Evolutionary conservation across 2,329 filamentous ascomycete genomes (phyloP), one percentile per base, ranked within the genome.

Genomic region (Biscogniauxia mediterranea): DNA sequence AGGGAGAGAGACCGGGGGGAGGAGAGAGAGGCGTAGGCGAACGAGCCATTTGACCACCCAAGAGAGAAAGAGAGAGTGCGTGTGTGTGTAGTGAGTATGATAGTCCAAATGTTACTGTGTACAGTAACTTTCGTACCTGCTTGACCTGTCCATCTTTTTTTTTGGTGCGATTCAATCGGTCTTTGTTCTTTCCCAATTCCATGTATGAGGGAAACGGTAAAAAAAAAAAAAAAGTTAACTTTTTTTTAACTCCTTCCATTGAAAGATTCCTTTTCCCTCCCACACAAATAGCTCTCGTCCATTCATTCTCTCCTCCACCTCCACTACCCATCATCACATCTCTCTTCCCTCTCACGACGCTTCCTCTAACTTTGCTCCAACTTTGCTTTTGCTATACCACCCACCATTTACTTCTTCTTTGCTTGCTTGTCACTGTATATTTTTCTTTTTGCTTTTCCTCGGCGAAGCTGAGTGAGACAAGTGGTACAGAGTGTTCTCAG

Each of bases 201-300:
- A 23, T 19, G 20, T 57, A 23, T 19, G 20, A 52, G 51, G 23
- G 51, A 21, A 52, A 52, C 8, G 25, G 20, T 23, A 23, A 26
- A 54, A 57, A 46, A 9, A 9, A 42, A 54, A 54, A 52, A 59
- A 62, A 65, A 58, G 60, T 26, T 54, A 67, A n/a, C n/a, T 63
- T 61, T 64, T 57, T 55, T 56, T 59, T 64, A n/a, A n/a, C n/a
- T n/a, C 38, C 15, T 46, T 5, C 26, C 53, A 54, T 52, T 62
- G 60, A 65, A 59, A 60, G 60, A 46, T 59, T 42, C 5, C 25
- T 52, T 46, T 52, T 52, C 38, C 56, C 25, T 59, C 64, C 61
- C 60, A 58, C 60, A 58, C 62, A 54, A 61, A 57, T 61, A 62
- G 63, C 62, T 63, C 64, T 68, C 68, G 64, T 67, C 63, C 61